Evolutionary conservation across 139 green algal genomes (phyloP), one percentile per base, ranked within the genome.

Genomic region (Nannochloris sp.): DNA sequence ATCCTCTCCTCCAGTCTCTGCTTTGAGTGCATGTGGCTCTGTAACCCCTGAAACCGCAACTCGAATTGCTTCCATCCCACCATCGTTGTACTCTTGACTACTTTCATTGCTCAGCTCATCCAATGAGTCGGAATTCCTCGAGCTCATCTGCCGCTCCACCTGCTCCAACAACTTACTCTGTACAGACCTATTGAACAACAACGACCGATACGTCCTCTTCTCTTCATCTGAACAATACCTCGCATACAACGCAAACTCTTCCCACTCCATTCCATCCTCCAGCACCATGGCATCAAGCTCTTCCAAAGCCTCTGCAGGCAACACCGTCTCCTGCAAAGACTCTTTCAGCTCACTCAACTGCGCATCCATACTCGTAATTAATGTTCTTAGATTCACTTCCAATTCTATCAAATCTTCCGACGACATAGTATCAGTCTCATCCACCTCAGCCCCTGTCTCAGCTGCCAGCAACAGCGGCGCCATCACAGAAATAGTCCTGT

Each of bases 1-100:
- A 62, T 97, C 90, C 73, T 96, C 89, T 1, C 89, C 89, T 25
- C 88, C 86, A 49, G 78, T 91, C 6, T 79, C 58, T 1, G 69
- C 82, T 74, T 95, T 94, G 65, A 79, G 74, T 16, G 87, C 72
- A 63, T 94, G 87, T 2, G 87, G 88, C 16, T 68, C 33, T 14
- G 20, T 67, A 31, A 13, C 29, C 16, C 70, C 70, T 2, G 63
- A 63, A 8, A 48, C 37, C 0, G 25, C 63, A 49, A 76, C 40
- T 55, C 26, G 36, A 66, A 56, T 2, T 49, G 16, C 0, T 44
- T 8, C 26, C 25, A 56, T n/a, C 16, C 31, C 29, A 23, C 37
- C 16, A 23, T 37, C 30, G 20, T 29, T 10, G 9, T 48, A 26
- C 14, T 23, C n/a, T 14, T 33, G 14, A 31, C 2, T 17, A 37